Evolutionary conservation across 2,329 filamentous ascomycete species (phyloP), one percentile per base, ranked within the genome.

Genomic region (Pseudonectria foliicola): DNA sequence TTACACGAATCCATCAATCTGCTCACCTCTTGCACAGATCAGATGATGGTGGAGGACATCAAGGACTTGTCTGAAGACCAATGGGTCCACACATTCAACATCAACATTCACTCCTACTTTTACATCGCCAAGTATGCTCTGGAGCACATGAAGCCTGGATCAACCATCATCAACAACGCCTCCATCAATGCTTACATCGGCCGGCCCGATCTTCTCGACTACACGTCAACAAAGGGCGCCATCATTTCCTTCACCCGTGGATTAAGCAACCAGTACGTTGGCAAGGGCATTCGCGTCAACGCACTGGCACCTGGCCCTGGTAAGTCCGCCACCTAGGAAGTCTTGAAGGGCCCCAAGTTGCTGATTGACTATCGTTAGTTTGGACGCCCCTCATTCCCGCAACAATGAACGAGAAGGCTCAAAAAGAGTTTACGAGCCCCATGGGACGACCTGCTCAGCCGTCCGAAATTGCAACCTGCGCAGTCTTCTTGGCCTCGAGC

Each of bases 121-220:
- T 90, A 80, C 64, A 68, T 90, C 25, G 73, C 84, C 40, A 92
- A 92, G 59, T 86, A 89, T 53, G 63, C 72, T 10, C 68, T 92
- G 10, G 78, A 77, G 1, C 81, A 89, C 60, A 83, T 92, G 77
- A 74, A 76, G 53, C 58, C 60, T n/a, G 85, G 86, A 25, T 72
- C 77, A 37, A 79, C 77, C 16, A 87, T 93, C 57, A 87, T 93
- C 71, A 92, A 90, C 66, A 88, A 86, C 55, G 80, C 84, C 29
- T 88, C 82, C 23, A 80, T 92, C 56, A 90, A 90, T 57, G 83
- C 80, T 16, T 92, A 90, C 62, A 75, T 88, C 38, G 85, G 85
- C 26, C 81, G 84, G 2, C 80, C 81, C 0, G 85, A 90, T 50
- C 71, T 90, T 2, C 73, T 92, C 31, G 85, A 92, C 60, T 90